Percentiles rank a stretch among this genome's conserved stretches.
These are phyloP conservation scores for Spergularia azorica DNA, from an alignment of 179 eudicot genomes.

Conservation along the genomic window DNA sequence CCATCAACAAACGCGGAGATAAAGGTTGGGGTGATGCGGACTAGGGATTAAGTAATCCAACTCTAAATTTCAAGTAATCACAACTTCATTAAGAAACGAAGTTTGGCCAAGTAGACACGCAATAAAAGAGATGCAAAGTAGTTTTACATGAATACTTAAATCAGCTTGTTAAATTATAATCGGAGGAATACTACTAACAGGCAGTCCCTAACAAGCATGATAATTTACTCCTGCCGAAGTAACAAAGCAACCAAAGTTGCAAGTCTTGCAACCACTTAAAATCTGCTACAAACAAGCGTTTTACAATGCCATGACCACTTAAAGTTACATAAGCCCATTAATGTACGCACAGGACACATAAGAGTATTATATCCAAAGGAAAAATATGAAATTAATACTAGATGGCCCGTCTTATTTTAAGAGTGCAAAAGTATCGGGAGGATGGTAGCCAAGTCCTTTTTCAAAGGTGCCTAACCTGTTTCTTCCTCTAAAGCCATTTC, in stretches of 20 bases:
- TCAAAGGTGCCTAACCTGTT: constrained; percentile 53
- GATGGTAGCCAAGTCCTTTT: background rate
- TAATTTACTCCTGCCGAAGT: background rate
- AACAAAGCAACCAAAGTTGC: background rate
- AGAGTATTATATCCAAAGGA: background rate
- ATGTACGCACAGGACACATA: background rate
- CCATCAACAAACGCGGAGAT: too few species aligned
- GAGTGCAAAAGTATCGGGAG: too few species aligned
- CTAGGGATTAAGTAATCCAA: too few species aligned
- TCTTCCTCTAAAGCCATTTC: constrained; percentile 72
- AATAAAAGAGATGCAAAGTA: too few species aligned
- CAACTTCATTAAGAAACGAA: too few species aligned
- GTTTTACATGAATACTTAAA: too few species aligned
- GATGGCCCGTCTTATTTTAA: too few species aligned
- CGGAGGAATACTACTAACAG: background rate
- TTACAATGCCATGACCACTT: background rate
- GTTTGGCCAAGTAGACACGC: too few species aligned
- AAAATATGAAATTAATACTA: background rate
- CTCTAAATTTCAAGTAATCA: too few species aligned
- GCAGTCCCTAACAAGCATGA: background rate
- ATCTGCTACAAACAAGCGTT: background rate
- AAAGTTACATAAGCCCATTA: background rate
- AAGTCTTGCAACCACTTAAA: constrained; percentile 2
- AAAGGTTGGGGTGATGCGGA: too few species aligned
- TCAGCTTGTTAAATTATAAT: too few species aligned